Conservation (phyloP, 2,329 filamentous ascomycete species). For the Colletotrichum scovillei region DNA sequence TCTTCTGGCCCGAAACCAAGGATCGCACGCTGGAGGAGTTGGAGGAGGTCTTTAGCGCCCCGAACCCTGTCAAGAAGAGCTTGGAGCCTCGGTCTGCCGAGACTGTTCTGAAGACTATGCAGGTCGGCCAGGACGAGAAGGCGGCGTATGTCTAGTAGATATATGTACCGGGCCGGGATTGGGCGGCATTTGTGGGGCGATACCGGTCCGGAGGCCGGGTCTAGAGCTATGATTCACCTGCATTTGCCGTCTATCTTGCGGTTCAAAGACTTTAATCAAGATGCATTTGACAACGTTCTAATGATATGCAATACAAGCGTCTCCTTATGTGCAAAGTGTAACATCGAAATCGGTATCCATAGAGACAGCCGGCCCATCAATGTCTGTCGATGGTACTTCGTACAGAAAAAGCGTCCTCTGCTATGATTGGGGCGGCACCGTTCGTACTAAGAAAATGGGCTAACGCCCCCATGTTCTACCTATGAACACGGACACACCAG, state of each 20-base stretch:
- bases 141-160: conserved; percentile 44
- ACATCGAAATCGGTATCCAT: not conserved
- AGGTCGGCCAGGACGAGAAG: conserved; percentile 39
- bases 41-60: conserved; percentile 60
- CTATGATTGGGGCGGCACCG: conserved; percentile 25
- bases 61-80: conserved; percentile 56
- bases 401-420: not conserved
- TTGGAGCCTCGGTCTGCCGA: conserved; percentile 53
- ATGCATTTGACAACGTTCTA: not conserved
- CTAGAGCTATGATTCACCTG: not conserved
- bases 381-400: not conserved
- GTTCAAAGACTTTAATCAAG: not conserved
- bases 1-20: conserved; percentile 61
- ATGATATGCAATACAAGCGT: not conserved
- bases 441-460: not conserved
- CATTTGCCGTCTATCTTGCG: not conserved
- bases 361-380: not conserved
- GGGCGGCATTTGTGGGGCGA: conserved; percentile 9
- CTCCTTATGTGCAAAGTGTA: not conserved
- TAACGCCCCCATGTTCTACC: not conserved
- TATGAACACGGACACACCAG: not conserved
- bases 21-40: conserved; percentile 64
- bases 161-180: conserved; percentile 30
- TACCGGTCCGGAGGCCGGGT: not conserved
- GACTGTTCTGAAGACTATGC: conserved; percentile 49